Evolutionary conservation across 2,329 filamentous ascomycete species (phyloP), one percentile per base, ranked within the genome.

Genomic region (Hymenoscyphus fraxineus): DNA sequence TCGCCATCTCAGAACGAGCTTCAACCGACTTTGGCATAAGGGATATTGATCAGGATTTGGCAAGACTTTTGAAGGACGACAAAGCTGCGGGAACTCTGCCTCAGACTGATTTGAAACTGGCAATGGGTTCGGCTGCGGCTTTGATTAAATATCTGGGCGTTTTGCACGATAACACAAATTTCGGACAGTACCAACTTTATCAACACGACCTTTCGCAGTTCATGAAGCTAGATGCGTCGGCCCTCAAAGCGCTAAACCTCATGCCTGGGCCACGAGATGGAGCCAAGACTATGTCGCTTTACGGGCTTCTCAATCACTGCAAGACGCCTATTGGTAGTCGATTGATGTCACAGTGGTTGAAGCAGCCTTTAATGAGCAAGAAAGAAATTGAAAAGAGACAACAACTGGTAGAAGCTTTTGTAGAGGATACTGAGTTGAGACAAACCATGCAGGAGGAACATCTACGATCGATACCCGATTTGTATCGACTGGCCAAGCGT

Each of bases 371-470:
- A 47, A 99, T 99, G 95, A 92, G 85, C 78, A 87, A 92, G 67
- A 82, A 84, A 2, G 93, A 96, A 64, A 98, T 99, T 61, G 90
- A 96, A 77, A 90, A 90, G 75, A 86, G 95, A 16, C 95, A 98
- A 72, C 92, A 97, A 76, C 82, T 99, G 5, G 95, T 99, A 0
- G 95, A 98, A 75, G 93, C 94, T 0, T 99, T 99, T 75, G 90
- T 94, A 59, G 89, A 88, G 61, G 93, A 98, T 73, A 98, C 95
- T 0, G 93, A 97, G 74, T 83, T 99, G 44, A 85, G 95, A 16
- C 95, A 98, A 78, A 96, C 90, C 0, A 92, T 99, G 85, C 96
- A 99, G 77, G 95, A 99, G 78, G 92, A 97, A 72, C 95, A 99
- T 74, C 81, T 99, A 16, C 88, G 92, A 58, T 91, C 92, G 0